Evolutionary conservation across 2,329 filamentous ascomycete species (phyloP).

Genomic region (Ophiocordyceps camponoti-leonardi): DNA sequence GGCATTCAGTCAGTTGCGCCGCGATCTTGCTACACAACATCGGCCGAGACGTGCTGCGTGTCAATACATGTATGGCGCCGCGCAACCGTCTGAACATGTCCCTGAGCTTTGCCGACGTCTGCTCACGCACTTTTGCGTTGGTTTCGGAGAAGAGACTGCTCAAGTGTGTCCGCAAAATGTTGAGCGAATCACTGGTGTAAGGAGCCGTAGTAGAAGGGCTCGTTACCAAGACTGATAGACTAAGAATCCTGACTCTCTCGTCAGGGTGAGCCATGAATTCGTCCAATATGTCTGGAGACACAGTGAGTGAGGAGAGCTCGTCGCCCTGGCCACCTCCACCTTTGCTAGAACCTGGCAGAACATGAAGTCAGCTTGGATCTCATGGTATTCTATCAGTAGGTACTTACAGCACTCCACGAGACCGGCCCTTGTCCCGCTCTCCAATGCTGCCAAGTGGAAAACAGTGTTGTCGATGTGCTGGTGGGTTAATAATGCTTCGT

Average conservation of each 20-base stretch:
- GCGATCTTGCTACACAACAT: conserved; percentile 21
- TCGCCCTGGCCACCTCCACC: conserved; percentile 3
- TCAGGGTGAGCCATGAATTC: conserved; percentile 36
- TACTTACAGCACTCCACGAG: conserved; percentile 46
- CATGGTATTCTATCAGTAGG: no score
- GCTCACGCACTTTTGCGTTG: conserved; percentile 72
- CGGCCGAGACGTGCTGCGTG: conserved; percentile 19
- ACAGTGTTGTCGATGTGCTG: conserved; percentile 33
- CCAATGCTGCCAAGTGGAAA: conserved; percentile 48
- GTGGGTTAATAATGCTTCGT: conserved; percentile 23
- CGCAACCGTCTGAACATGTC: conserved; percentile 62
- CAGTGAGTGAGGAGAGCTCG: conserved; percentile 12
- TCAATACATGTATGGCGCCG: conserved; percentile 42
- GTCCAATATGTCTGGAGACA: conserved; percentile 28
- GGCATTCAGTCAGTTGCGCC: conserved; percentile 19
- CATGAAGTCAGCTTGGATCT: background rate
- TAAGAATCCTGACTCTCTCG: conserved; percentile 56
- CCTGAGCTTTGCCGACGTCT: conserved; percentile 57
- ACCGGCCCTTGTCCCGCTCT: conserved; percentile 53
- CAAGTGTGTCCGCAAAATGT: conserved; percentile 46
- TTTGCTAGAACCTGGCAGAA: conserved; percentile 10
- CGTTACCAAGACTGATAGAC: conserved; percentile 62
- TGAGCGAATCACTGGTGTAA: conserved; percentile 44
- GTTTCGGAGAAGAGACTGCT: conserved; percentile 63
- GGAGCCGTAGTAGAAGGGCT: conserved; percentile 61